Percentiles rank a stretch among this genome's conserved stretches.
phyloP scores from a whole-genome alignment of 768 basidiomycete genomes.

The Termitomyces sp. region DNA sequence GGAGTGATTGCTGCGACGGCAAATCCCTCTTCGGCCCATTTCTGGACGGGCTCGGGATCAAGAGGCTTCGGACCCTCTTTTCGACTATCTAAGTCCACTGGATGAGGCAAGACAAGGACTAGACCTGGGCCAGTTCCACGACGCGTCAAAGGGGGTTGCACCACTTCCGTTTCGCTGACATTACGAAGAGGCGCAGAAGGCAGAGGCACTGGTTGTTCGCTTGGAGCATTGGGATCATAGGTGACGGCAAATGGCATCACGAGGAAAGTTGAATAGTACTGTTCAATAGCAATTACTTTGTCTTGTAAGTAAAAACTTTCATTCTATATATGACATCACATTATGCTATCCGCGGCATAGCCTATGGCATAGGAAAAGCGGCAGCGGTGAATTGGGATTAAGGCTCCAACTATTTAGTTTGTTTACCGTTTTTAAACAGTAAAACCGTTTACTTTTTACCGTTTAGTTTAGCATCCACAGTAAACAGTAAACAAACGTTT shows the following conservation, averaged over 20 bases:
- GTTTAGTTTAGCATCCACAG: too few relatives aligned
- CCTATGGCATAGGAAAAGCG: too few relatives aligned
- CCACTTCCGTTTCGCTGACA: conserved; percentile 23
- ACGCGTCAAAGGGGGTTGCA: conserved; percentile 44
- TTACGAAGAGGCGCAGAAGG: conserved; percentile 32
- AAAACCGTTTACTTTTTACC: too few relatives aligned
- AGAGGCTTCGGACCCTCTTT: conserved; percentile 23
- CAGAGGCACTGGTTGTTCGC: conserved; percentile 34
- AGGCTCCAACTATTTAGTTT: too few relatives aligned
- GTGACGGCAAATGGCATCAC: conserved; percentile 13
- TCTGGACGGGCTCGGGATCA: conserved; percentile 43
- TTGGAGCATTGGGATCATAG: conserved; percentile 33
- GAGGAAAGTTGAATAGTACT: background rate
- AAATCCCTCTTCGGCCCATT: conserved; percentile 54
- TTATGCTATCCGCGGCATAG: too few relatives aligned
- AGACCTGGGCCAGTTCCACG: conserved; percentile 44
- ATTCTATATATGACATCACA: too few relatives aligned
- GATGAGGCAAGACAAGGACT: conserved; percentile 33
- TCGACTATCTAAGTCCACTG: conserved; percentile 18
- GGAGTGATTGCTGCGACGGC: conserved; percentile 34
- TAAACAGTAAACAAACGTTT: too few relatives aligned
- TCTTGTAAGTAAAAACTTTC: too few relatives aligned
- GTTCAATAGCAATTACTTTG: background rate
- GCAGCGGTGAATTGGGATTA: too few relatives aligned
- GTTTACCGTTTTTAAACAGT: too few relatives aligned